Evolutionary conservation across 1,284 basidiomycete species (phyloP), one percentile per base, ranked within the genome.

Genomic region (Malassezia cuniculi): DNA sequence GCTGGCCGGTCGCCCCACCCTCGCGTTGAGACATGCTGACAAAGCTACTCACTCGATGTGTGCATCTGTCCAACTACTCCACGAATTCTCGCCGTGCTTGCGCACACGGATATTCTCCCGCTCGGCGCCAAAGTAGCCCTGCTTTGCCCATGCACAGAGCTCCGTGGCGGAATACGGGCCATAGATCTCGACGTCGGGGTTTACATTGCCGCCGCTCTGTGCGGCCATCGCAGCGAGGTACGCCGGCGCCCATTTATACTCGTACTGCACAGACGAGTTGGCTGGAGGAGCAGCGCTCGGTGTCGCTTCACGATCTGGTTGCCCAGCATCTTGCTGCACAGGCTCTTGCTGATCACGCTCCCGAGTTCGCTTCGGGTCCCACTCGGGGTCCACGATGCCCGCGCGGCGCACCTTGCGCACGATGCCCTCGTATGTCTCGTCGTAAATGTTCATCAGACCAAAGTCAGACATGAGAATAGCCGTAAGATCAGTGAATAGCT

Each of bases 381-480:
- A 66, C 4, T 55, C 58, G n/a, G 39, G 44, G n/a, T 52, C 29
- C 1, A 62, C 62, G 5, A 57, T 44, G 5, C 50, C 50, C 4
- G 56, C 57, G 11, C 54, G 52, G 26, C 50, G 51, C 12, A 63
- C 60, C n/a, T 46, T 29, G 0, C 51, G 41, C 9, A 66, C 38
- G 1, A 66, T 52, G 12, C 35, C 28, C 27, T 60, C 58, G 42
- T 63, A 66, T 19, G 54, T 52, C 19, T 54, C 53, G 6, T 65
- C 64, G 47, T 66, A 66, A 15, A 65, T 51, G 47, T 57, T 47
- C n/a, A 62, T 44, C 14, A 44, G 41, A 2, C 64, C 58, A 27
- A 51, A 60, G 8, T 41, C 36, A 0, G 54, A 52, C 60, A 65
- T 66, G 31, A 66, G 48, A 9, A 48, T 42, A 6, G 54, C 57